These are phyloP conservation scores for Mercurialis annua DNA, from an alignment of 345 rosid genomes.

Conservation along the genomic window DNA sequence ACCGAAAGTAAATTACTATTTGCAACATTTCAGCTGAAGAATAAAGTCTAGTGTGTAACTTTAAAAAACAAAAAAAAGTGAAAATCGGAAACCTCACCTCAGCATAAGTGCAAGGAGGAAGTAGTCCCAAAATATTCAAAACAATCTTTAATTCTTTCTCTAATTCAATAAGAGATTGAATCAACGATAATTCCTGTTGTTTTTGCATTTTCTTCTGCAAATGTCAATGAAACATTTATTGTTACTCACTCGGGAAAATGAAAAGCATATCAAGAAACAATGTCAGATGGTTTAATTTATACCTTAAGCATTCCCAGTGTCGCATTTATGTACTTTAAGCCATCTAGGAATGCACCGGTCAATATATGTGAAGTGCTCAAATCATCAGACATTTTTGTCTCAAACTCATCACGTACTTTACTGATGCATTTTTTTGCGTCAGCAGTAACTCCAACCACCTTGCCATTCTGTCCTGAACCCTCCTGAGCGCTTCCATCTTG, in stretches of 20 bases:
- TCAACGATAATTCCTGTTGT: constrained; percentile 47
- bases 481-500: constrained; percentile 41
- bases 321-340: constrained; percentile 68
- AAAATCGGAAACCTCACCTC: constrained; percentile 38
- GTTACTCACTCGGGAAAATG: neutral
- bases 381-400: constrained; percentile 73
- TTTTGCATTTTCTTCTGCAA: constrained; percentile 74
- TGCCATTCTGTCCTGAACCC: constrained; percentile 28
- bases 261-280: neutral
- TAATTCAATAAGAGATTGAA: constrained; percentile 56
- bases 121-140: constrained; percentile 61
- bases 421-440: constrained; percentile 55
- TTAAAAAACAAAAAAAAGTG: neutral
- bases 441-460: constrained; percentile 33
- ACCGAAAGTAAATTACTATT: neutral
- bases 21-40: neutral
- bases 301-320: constrained; percentile 65
- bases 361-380: constrained; percentile 70
- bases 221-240: neutral
- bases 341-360: constrained; percentile 82
- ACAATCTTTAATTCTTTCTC: constrained; percentile 58
- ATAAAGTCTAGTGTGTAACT: neutral
- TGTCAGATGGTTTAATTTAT: neutral
- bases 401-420: constrained; percentile 54
- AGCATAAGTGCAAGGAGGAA: constrained; percentile 41